Percentiles rank a stretch among this genome's conserved stretches.
phyloP scores from a whole-genome alignment of 192 early-diverging fungal species.

The Entomortierella lignicola region DNA sequence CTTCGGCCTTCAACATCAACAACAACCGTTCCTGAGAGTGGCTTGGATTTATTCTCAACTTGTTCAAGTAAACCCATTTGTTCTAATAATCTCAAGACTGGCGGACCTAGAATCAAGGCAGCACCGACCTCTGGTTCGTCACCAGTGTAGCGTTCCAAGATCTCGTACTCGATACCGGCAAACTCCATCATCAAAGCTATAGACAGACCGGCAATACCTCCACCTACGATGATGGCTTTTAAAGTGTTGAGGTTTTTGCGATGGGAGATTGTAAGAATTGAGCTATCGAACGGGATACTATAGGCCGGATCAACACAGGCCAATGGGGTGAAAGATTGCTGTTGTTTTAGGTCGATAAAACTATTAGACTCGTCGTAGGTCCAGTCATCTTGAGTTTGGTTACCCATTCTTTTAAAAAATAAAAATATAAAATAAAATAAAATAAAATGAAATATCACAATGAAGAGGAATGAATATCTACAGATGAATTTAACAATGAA shows the following conservation, averaged over 20 bases:
- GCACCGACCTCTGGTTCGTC: slow-evolving; percentile 27
- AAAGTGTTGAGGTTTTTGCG: slow-evolving; percentile 11
- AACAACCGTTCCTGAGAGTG: slow-evolving; percentile 8
- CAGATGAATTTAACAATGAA: too few species aligned
- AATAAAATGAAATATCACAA: too few species aligned
- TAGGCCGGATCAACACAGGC: slow-evolving; percentile 8
- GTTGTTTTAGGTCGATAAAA: slow-evolving; percentile 26
- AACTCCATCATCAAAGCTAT: slow-evolving; percentile 40
- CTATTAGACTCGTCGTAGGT: neutral
- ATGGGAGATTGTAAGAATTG: slow-evolving; percentile 43
- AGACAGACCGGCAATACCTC: slow-evolving; percentile 35
- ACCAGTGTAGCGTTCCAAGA: slow-evolving; percentile 24
- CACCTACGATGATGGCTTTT: slow-evolving; percentile 53
- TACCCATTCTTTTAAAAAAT: neutral
- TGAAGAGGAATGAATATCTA: too few species aligned
- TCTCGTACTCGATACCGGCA: slow-evolving; percentile 44
- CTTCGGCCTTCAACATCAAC: slow-evolving; percentile 9
- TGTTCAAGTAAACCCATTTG: slow-evolving; percentile 39
- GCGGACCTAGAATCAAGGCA: slow-evolving; percentile 25
- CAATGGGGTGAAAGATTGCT: slow-evolving; percentile 15
- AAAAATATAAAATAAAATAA: neutral
- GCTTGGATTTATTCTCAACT: slow-evolving; percentile 22
- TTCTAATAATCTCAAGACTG: slow-evolving; percentile 37
- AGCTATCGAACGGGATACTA: slow-evolving; percentile 35
- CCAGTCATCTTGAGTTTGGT: neutral